These are phyloP conservation scores for Herpetomonas muscarum DNA, from an alignment of 208 protist genomes.

Conservation along the genomic window DNA sequence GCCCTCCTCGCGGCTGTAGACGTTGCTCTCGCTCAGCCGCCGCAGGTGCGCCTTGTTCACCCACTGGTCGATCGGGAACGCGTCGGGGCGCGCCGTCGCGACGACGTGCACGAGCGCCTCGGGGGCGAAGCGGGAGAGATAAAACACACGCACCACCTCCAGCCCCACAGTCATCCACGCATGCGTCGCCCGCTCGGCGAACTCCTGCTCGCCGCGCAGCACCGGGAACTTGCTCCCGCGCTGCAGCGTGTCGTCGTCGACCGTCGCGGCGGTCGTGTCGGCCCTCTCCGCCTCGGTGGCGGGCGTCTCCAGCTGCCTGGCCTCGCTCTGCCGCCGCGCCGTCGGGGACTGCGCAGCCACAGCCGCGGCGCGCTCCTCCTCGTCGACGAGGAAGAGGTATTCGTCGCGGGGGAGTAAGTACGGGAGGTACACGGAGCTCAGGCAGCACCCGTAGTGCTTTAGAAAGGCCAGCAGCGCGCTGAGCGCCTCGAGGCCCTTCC, in stretches of 20 bases:
- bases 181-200: conserved; percentile 26
- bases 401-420: conserved; percentile 81
- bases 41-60: conserved; percentile 16
- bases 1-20: conserved; percentile 83
- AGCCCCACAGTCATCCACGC: conserved; percentile 69
- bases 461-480: conserved; percentile 68
- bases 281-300: neutral
- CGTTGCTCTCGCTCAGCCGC: conserved; percentile 59
- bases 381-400: conserved; percentile 38
- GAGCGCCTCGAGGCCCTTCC: conserved; percentile 34
- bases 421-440: conserved; percentile 62
- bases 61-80: conserved; percentile 24
- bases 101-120: conserved; percentile 5
- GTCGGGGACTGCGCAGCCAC: neutral
- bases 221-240: neutral
- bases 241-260: conserved; percentile 4
- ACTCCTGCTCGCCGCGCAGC: conserved; percentile 18
- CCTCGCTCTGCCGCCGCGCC: neutral
- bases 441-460: conserved; percentile 63
- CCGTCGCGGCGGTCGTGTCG: neutral
- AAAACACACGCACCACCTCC: conserved; percentile 78
- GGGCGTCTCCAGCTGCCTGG: neutral
- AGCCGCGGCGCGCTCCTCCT: conserved; percentile 1
- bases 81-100: conserved; percentile 3
- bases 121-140: conserved; percentile 42